Base-by-base conservation (phyloP, 208 protist genomes). In the Trypanosoma lewisi region DNA sequence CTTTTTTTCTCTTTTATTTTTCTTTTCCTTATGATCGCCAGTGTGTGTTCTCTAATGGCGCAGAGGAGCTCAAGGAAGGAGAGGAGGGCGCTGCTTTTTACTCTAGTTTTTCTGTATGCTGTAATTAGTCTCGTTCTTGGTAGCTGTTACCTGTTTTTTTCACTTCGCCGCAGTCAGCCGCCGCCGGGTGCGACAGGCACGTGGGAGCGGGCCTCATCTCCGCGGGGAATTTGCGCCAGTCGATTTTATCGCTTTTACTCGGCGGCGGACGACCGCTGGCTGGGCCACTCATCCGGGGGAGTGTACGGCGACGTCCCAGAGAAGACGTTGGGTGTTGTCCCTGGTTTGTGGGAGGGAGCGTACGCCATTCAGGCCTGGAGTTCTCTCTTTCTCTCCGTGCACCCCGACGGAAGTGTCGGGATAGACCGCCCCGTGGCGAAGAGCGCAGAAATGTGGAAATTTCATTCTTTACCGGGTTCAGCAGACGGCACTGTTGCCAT, bases 301-400 rank as follows among this genome's bases (percentile, higher is more conserved):
- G 33, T 57, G 11, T 66, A 57, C 48, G 2, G 37, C 21, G 27
- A 12, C 33, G 23, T 66, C 21, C n/a, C 27, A 33, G 51, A 67
- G 17, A 47, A 28, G 39, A 67, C 62, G 6, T 39, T 57, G 34
- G 62, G 27, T 50, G 25, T 59, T 52, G 11, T 60, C 41, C 8
- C 4, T 56, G 48, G 60, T 4, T 17, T 3, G 8, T 33, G 1
- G 16, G 34, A 34, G 25, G 55, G 37, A 5, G 39, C 19, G 9
- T 76, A 60, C 41, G 63, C 57, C 14, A 53, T 76, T 49, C 60
- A 72, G 36, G 34, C 52, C 2, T 61, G 53, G 58, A 65, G 45
- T 17, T 50, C 63, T 8, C 27, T 56, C 9, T 76, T 67, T 57
- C 34, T 76, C n/a, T 55, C 70, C 9, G 60, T 19, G 12, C 64